Percentiles rank a stretch among this genome's conserved stretches.
phyloP scores from a whole-genome alignment of 2,329 filamentous ascomycete species.

The Trichoderma arundinaceum region DNA sequence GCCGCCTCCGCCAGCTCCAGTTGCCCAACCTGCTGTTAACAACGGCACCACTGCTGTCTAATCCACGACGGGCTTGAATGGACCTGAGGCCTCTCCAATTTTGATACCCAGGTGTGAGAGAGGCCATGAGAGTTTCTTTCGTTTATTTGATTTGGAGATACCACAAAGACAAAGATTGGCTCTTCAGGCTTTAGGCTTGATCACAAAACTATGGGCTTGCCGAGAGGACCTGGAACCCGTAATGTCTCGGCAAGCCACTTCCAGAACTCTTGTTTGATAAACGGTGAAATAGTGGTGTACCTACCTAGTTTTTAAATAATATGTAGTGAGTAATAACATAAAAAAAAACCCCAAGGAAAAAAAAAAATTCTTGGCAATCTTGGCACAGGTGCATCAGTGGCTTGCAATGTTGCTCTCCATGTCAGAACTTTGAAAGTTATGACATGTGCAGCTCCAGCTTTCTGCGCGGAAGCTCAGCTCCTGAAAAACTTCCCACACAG shows the following conservation, averaged over 20 bases:
- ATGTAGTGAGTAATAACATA: slow-evolving; percentile 17
- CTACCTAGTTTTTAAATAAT: slow-evolving; percentile 7
- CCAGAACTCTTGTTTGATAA: background rate
- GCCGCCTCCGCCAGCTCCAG: background rate
- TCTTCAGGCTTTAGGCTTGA: slow-evolving; percentile 1
- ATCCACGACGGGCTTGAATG: background rate
- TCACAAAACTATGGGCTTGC: background rate
- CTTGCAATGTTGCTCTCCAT: background rate
- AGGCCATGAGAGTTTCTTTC: slow-evolving; percentile 1
- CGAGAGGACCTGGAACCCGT: slow-evolving; percentile 9
- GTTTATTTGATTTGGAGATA: background rate
- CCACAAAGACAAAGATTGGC: slow-evolving; percentile 12
- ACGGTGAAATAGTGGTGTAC: background rate
- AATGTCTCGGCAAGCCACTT: slow-evolving; percentile 15
- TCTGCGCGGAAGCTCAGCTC: slow-evolving; percentile 9
- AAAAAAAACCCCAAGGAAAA: background rate
- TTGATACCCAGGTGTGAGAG: slow-evolving; percentile 26
- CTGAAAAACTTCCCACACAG: slow-evolving; percentile 12
- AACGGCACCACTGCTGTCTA: slow-evolving; percentile 20
- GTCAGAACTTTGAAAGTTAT: slow-evolving; percentile 8
- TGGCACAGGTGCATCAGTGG: background rate
- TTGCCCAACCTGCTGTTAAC: background rate
- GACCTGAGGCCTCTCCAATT: slow-evolving; percentile 8
- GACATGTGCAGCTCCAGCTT: slow-evolving; percentile 10
- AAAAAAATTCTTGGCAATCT: background rate